Evolutionary conservation across 306 rosid species (phyloP).

Genomic region (Trifolium repens): DNA sequence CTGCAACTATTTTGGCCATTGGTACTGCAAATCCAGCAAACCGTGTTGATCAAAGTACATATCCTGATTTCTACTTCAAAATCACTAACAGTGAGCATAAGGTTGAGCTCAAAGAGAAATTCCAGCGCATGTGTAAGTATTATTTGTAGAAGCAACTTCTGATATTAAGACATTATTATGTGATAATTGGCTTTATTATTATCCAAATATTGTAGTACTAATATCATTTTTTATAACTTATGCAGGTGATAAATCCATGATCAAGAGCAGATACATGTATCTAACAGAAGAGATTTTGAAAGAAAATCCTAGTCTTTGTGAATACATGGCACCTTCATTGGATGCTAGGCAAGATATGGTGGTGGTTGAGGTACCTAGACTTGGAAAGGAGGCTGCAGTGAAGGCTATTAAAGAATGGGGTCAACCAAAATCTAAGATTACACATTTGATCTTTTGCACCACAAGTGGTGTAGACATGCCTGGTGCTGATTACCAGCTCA

Average conservation of each 20-base stretch:
- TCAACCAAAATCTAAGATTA: constrained; percentile 70
- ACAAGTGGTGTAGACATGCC: constrained; percentile 87
- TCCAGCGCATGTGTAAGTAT: background rate
- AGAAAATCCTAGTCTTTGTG: constrained; percentile 50
- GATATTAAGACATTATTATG: background rate
- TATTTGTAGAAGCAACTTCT: background rate
- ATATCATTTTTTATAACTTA: background rate
- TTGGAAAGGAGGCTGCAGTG: constrained; percentile 74
- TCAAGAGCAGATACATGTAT: constrained; percentile 44
- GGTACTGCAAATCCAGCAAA: background rate
- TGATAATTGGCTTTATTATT: background rate
- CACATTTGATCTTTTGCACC: constrained; percentile 74
- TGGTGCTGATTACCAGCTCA: constrained; percentile 71
- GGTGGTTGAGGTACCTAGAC: constrained; percentile 67
- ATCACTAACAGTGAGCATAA: background rate
- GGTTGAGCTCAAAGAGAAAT: background rate
- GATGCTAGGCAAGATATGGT: constrained; percentile 80
- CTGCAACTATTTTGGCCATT: background rate
- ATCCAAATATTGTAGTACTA: background rate
- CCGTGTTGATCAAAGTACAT: background rate
- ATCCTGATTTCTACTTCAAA: background rate
- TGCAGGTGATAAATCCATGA: constrained; percentile 57
- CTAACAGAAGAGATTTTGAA: constrained; percentile 38
- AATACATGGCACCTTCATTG: constrained; percentile 69
- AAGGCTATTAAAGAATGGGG: constrained; percentile 58